Conservation (phyloP, 345 rosid genomes). For the Linum trigynum region DNA sequence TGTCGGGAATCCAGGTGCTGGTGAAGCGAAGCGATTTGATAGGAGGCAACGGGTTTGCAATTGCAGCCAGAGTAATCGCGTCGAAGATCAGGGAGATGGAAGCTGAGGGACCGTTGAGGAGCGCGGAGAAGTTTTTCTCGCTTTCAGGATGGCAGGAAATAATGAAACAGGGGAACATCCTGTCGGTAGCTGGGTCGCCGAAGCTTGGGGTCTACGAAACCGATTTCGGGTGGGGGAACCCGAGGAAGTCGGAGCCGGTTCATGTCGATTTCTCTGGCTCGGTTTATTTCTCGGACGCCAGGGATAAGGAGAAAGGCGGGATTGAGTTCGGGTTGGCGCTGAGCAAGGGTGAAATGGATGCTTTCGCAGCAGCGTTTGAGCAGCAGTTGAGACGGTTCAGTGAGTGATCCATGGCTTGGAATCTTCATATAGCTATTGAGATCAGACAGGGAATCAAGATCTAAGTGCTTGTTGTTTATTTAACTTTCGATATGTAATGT, state of each 20-base stretch:
- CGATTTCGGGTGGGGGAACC: constrained; percentile 28
- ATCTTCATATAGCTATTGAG: no score
- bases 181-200: constrained; percentile 29
- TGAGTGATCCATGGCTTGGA: neutral
- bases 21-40: constrained; percentile 25
- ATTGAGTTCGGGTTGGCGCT: constrained; percentile 19
- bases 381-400: neutral
- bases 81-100: constrained; percentile 7
- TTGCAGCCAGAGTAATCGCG: constrained; percentile 24
- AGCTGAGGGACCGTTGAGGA: constrained; percentile 11
- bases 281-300: constrained; percentile 11
- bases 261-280: constrained; percentile 15
- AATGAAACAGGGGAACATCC: constrained; percentile 12
- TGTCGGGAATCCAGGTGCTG: constrained; percentile 19
- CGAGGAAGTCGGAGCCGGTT: constrained; percentile 14
- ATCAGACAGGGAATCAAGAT: no score
- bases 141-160: constrained; percentile 5
- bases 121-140: constrained; percentile 14
- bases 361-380: neutral
- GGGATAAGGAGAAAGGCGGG: constrained; percentile 16
- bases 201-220: constrained; percentile 13
- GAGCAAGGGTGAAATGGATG: neutral
- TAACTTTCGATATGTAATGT: no score
- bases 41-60: constrained; percentile 18
- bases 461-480: no score